Base-by-base conservation (phyloP, 1,284 basidiomycete species). In the Calocybe gambosa region DNA sequence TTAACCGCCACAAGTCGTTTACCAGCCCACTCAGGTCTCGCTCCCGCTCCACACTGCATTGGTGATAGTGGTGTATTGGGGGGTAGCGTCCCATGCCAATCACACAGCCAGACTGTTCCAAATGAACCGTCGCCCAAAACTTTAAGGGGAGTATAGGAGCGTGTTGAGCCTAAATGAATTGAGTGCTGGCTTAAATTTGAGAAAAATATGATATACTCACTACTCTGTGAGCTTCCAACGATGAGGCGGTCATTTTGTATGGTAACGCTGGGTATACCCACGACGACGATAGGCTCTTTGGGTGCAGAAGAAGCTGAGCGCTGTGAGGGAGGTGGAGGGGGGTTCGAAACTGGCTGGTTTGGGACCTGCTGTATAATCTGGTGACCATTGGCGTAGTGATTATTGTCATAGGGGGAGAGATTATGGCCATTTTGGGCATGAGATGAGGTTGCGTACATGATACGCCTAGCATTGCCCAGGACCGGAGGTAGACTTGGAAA, bases 1-100 rank as follows among this genome's bases (percentile, higher is more conserved):
- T 99, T 99, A 60, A 99, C 82, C 47, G 96, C 96, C 50, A 99
- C 96, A 49, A 99, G 79, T 52, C 91, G 79, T 70, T 94, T 98
- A 49, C 91, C 93, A 39, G 81, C 77, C 84, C 94, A 99, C 66
- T 97, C 95, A 51, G 93, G 90, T 53, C 93, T 75, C 33, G 92
- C 91, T 34, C 87, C 85, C 48, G 81, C 84, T 50, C 85, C 82
- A 64, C 90, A 91, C 62, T 94, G 91, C 91, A 94, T 94, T 39
- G 90, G 87, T 23, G 90, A 91, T 54, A 92, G 68, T 42, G 86
- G 81, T 46, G 87, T 89, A 73, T 86, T 86, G 65, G 89, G 82
- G 65, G 90, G 90, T 62, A 99, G 74, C 46, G 88, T 84, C 61
- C 92, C 93, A 75, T 96, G 93, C 95, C 95, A 99, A 77, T 99